phyloP scores from a whole-genome alignment of 106 monocot genomes.

The Amphibolis antarctica region DNA sequence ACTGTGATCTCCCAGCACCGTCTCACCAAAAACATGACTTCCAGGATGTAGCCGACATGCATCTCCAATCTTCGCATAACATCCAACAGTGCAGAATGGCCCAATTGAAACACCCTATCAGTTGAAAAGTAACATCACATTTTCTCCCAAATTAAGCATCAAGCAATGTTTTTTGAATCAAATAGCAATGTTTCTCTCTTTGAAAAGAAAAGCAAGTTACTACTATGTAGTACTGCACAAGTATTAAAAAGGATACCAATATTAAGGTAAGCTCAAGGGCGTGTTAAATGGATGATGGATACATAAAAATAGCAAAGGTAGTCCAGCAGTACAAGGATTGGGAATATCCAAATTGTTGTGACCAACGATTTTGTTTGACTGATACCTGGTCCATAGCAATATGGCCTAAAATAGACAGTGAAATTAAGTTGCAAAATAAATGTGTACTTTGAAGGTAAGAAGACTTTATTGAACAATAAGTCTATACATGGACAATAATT shows the following conservation, averaged over 20 bases:
- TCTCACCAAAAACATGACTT: slow-evolving; percentile 67
- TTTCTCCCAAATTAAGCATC: neutral
- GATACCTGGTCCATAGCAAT: too few species aligned
- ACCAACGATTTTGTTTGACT: too few species aligned
- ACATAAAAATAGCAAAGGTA: too few species aligned
- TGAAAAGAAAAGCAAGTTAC: neutral
- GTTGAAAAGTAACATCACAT: neutral
- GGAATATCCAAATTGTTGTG: too few species aligned
- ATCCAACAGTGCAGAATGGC: slow-evolving; percentile 73
- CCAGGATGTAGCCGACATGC: slow-evolving; percentile 57
- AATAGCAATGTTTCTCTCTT: neutral
- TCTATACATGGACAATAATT: neutral
- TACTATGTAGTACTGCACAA: neutral
- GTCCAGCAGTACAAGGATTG: too few species aligned
- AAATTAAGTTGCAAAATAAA: too few species aligned
- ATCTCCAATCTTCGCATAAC: slow-evolving; percentile 56
- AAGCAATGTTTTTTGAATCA: neutral
- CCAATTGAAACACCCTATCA: slow-evolving; percentile 63
- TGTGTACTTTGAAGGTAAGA: neutral
- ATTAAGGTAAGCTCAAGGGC: too few species aligned
- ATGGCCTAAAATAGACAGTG: too few species aligned
- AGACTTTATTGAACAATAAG: neutral
- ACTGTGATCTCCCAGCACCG: slow-evolving; percentile 64
- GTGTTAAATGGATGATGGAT: too few species aligned
- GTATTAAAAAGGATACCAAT: too few species aligned